A percentile compares a stretch with the other conserved stretches of the same genome.
Conservation (phyloP, 768 basidiomycete species). For the Suillus cothurnatus region DNA sequence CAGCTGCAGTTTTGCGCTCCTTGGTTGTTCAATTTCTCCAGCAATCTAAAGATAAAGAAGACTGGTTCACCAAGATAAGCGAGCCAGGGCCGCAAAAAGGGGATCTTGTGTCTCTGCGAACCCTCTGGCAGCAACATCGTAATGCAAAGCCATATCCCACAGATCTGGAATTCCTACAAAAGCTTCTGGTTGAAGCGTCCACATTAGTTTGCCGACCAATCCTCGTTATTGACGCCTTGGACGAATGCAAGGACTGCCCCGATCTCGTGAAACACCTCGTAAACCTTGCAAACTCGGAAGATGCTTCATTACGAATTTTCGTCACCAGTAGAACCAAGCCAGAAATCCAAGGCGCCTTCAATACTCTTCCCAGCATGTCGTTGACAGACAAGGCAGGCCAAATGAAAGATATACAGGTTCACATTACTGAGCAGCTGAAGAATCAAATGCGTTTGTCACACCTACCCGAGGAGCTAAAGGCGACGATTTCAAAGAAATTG, state of each 20-base stretch:
- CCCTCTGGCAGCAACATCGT: not conserved
- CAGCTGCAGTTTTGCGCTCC: constrained; percentile 20
- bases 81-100: not conserved
- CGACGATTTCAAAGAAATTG: too few species aligned
- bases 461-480: not conserved
- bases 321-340: too few species aligned
- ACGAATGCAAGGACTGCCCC: constrained; percentile 12
- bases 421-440: constrained; percentile 2
- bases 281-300: too few species aligned
- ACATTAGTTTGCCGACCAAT: not conserved
- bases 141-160: not conserved
- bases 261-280: too few species aligned
- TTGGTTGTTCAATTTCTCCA: constrained; percentile 14
- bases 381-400: constrained; percentile 1
- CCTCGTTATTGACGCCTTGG: constrained; percentile 15
- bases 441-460: not conserved
- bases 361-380: not conserved
- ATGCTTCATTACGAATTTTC: too few species aligned
- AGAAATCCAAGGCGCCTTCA: not conserved
- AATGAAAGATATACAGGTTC: not conserved
- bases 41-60: not conserved
- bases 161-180: not conserved
- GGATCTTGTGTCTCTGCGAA: not conserved
- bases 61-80: not conserved
- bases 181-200: not conserved